Conservation (phyloP, 495 filamentous ascomycete genomes). For the Penicillium turbatum region DNA sequence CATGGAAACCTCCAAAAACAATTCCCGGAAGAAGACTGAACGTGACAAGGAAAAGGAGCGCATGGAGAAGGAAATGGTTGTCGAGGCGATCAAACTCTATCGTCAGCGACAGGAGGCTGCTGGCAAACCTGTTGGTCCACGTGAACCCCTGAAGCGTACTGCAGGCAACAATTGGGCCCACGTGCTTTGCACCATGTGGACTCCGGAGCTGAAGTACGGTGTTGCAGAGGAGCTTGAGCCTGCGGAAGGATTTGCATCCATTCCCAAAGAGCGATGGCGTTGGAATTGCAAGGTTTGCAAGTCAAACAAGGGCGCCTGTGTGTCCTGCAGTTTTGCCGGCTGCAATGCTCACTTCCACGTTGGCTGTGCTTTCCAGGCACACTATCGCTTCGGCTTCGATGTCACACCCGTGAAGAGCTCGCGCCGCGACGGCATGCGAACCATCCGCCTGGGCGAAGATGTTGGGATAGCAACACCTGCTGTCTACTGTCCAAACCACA, state of each 20-base stretch:
- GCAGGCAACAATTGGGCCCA: constrained; percentile 98
- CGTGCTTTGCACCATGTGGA: constrained; percentile 86
- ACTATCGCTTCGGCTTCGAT: constrained; percentile 83
- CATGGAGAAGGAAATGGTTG: constrained; percentile 72
- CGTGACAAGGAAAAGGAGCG: constrained; percentile 86
- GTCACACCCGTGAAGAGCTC: constrained; percentile 86
- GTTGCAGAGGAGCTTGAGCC: constrained; percentile 74
- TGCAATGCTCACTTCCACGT: constrained; percentile 83
- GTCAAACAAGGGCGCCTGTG: constrained; percentile 65
- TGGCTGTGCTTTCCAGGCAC: constrained; percentile 79
- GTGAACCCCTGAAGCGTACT: constrained; percentile 89
- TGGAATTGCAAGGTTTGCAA: constrained; percentile 81
- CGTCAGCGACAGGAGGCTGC: constrained; percentile 77
- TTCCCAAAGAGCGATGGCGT: constrained; percentile 63
- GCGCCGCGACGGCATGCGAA: constrained; percentile 66
- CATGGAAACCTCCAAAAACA: constrained; percentile 76
- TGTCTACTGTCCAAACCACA: constrained; percentile 88
- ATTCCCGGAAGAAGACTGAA: constrained; percentile 90
- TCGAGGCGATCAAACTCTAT: constrained; percentile 70
- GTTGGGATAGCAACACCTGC: constrained; percentile 70
- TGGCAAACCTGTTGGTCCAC: constrained; percentile 72
- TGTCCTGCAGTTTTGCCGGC: constrained; percentile 62
- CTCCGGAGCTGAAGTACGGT: constrained; percentile 85
- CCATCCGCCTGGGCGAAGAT: constrained; percentile 72
- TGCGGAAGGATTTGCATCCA: constrained; percentile 80